Base-by-base conservation (phyloP, 352 stramenopile species). In the Phytophthora chlamydospora region DNA sequence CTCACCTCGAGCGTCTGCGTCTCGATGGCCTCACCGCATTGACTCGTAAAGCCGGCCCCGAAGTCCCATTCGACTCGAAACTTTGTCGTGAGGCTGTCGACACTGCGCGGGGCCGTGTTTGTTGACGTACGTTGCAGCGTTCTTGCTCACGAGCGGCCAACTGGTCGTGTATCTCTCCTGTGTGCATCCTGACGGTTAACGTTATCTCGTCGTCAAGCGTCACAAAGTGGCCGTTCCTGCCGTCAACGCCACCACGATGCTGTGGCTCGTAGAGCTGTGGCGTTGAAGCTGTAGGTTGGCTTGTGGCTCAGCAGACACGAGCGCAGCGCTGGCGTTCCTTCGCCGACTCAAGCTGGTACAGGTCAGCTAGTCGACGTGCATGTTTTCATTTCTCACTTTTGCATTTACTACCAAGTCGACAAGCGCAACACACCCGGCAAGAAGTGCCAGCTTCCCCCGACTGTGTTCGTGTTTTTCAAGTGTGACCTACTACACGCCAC, bases 1-100 rank as follows among this genome's bases (percentile, higher is more conserved):
- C 17, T 70, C 4, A 89, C 62, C 21, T 64, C 63, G 3, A 93
- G n/a, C 17, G 47, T 84, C 58, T 93, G 84, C 7, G 87, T 84
- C 59, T 95, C 84, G 47, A 72, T 68, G 17, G 67, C 72, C 63
- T 95, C 86, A 7, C 86, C 86, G 43, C 86, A 95, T 24, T 71
- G 43, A 41, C 81, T 93, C 10, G 83, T 85, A 66, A 98, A 98
- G 13, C 83, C 87, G n/a, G 84, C 59, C 13, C 70, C 89, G 17
- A 81, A 76, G 74, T 99, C 96, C 96, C 96, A 99, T 74, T 99
- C 96, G n/a, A 98, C 83, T 16, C 91, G 72, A 68, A 98, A 99
- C 36, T 84, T 84, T 4, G 53, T 41, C 5, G 74, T 87, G 32
- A 96, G 73, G 0, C 67, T 45, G 17, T 90, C 80, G 24, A 91